Conservation (phyloP, 106 monocot species). For the Platanthera zijinensis region DNA sequence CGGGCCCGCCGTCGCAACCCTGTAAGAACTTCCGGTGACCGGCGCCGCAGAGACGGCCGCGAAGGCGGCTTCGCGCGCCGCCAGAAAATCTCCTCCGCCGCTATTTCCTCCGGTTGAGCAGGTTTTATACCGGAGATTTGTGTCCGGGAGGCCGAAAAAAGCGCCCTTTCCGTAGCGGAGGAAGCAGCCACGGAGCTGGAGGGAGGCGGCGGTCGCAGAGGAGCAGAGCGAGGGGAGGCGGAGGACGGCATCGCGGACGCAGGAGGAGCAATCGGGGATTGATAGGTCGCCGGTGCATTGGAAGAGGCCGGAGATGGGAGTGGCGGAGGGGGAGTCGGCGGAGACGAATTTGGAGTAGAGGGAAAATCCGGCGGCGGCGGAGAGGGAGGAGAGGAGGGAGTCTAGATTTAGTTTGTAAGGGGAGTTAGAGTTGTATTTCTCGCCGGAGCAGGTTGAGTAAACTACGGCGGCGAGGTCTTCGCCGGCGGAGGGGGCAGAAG, state of each 20-base stretch:
- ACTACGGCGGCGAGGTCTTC: slow-evolving; percentile 39
- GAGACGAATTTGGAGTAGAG: slow-evolving; percentile 69
- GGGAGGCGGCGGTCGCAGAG: slow-evolving; percentile 37
- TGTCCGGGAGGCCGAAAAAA: slow-evolving; percentile 60
- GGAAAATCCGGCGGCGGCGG: slow-evolving; percentile 43
- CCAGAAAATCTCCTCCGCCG: slow-evolving; percentile 14
- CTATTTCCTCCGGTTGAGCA: slow-evolving; percentile 17
- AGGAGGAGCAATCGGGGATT: slow-evolving; percentile 41
- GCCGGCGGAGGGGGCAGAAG: neutral
- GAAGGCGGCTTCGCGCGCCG: slow-evolving; percentile 45
- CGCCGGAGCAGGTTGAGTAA: slow-evolving; percentile 74
- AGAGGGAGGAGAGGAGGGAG: slow-evolving; percentile 65
- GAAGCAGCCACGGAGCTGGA: slow-evolving; percentile 77
- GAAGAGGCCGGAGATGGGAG: slow-evolving; percentile 46
- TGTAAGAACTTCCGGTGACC: slow-evolving; percentile 27
- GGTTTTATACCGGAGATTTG: slow-evolving; percentile 55
- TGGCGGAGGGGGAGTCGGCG: slow-evolving; percentile 19
- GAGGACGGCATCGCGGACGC: slow-evolving; percentile 49
- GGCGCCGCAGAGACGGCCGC: slow-evolving; percentile 3
- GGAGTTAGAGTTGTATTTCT: slow-evolving; percentile 36
- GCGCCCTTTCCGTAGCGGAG: slow-evolving; percentile 66
- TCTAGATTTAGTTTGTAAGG: slow-evolving; percentile 51
- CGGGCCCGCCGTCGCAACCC: slow-evolving; percentile 29
- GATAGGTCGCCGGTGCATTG: slow-evolving; percentile 87
- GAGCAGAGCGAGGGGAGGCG: slow-evolving; percentile 53